Evolutionary conservation across 2,329 filamentous ascomycete genomes (phyloP).

Genomic region (Aciculosporium take): DNA sequence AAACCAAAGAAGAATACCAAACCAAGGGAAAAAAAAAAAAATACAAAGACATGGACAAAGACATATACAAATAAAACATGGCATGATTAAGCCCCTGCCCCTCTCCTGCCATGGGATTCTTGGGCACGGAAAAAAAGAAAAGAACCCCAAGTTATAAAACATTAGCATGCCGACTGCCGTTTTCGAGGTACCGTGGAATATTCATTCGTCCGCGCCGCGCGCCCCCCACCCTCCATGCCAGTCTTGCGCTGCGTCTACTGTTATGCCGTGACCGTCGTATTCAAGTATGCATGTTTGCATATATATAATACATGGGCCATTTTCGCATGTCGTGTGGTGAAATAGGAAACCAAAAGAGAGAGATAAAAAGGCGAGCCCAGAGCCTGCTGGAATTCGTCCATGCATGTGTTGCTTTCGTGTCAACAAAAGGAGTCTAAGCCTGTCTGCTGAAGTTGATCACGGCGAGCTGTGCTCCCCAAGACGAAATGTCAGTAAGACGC

Average conservation of each 20-base stretch:
- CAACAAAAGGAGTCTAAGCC: slow-evolving; percentile 3
- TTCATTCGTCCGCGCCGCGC: background rate
- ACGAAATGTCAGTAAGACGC: background rate
- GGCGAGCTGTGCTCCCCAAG: slow-evolving; percentile 30
- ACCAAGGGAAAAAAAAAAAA: background rate
- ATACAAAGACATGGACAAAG: background rate
- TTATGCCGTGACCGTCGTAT: background rate
- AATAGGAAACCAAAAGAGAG: background rate
- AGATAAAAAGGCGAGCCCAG: background rate
- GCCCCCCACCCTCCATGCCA: no score
- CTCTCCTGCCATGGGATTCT: background rate
- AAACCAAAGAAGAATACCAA: no score
- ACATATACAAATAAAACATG: slow-evolving; percentile 1
- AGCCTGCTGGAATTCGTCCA: slow-evolving; percentile 1
- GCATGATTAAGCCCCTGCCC: background rate
- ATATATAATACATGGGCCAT: slow-evolving; percentile 1
- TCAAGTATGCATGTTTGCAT: background rate
- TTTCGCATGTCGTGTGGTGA: background rate
- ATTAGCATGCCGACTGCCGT: background rate
- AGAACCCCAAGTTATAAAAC: background rate
- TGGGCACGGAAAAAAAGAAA: background rate
- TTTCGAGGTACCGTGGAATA: background rate
- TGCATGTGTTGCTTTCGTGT: background rate
- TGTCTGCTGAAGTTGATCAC: slow-evolving; percentile 36
- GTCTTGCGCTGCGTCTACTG: background rate